phyloP scores from a whole-genome alignment of 78 protist species.

The Dictyostelium purpureum region DNA sequence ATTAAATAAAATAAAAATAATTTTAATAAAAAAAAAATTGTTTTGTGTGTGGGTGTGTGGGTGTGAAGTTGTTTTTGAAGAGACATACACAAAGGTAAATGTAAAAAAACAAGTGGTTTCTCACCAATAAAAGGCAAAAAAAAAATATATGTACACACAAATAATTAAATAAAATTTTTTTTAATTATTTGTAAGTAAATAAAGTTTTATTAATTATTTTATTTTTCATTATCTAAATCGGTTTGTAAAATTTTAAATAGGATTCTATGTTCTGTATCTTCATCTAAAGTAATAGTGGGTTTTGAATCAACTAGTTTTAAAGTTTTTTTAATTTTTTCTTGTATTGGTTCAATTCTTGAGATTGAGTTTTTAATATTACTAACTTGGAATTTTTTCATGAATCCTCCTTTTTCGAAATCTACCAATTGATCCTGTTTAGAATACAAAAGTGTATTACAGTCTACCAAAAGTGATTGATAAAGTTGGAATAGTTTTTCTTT shows the following conservation, averaged over 20 bases:
- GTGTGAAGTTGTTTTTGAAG: too few species aligned
- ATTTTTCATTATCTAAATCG: conserved; percentile 39
- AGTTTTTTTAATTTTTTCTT: conserved; percentile 25
- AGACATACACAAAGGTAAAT: too few species aligned
- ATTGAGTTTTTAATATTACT: conserved; percentile 2
- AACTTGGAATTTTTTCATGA: conserved; percentile 43
- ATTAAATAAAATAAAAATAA: too few species aligned
- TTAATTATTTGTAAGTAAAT: too few species aligned
- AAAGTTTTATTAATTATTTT: neutral
- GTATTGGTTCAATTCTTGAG: conserved; percentile 37
- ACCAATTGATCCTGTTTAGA: conserved; percentile 26
- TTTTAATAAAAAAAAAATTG: too few species aligned
- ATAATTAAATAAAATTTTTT: too few species aligned
- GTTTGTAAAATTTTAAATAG: neutral
- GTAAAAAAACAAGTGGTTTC: too few species aligned
- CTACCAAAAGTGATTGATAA: conserved; percentile 41
- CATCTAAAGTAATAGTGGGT: neutral
- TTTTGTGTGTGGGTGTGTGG: neutral
- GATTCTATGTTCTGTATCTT: conserved; percentile 13
- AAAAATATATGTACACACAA: too few species aligned
- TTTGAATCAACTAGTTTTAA: conserved; percentile 28
- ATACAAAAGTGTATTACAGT: conserved; percentile 57
- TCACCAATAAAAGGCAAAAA: too few species aligned
- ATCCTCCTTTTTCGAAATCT: conserved; percentile 61
- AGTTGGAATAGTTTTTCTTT: conserved; percentile 29